Evolutionary conservation across 371 early-diverging fungal species (phyloP).

Genomic region (Rhizopus stolonifer): DNA sequence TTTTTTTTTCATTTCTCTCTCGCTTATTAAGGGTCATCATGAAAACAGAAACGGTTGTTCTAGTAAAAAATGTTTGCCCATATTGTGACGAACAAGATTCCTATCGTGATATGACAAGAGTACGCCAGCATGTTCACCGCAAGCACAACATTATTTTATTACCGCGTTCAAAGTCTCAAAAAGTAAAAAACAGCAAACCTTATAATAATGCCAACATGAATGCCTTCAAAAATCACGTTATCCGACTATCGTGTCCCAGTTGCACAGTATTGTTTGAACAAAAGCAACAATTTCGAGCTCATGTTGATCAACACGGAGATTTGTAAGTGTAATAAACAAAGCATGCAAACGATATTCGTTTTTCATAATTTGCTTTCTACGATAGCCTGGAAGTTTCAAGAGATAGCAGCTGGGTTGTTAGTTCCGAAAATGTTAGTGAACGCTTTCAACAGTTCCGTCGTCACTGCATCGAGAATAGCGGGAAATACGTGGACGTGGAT

Average conservation of each 20-base stretch:
- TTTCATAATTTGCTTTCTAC: slow-evolving; percentile 6
- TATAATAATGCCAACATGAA: slow-evolving; percentile 1
- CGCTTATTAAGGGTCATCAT: background rate
- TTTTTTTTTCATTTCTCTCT: slow-evolving; percentile 4
- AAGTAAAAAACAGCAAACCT: slow-evolving; percentile 2
- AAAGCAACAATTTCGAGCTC: slow-evolving; percentile 5
- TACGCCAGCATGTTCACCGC: slow-evolving; percentile 7
- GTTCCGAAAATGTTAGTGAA: slow-evolving; percentile 4
- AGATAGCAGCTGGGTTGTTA: slow-evolving; percentile 4
- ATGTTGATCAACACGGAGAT: background rate
- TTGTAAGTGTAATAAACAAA: slow-evolving; percentile 3
- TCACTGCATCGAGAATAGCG: slow-evolving; percentile 6
- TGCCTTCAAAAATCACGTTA: slow-evolving; percentile 4
- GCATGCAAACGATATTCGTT: slow-evolving; percentile 1
- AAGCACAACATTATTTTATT: slow-evolving; percentile 6
- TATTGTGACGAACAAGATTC: slow-evolving; percentile 7
- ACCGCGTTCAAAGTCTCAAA: slow-evolving; percentile 6
- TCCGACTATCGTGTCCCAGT: slow-evolving; percentile 3
- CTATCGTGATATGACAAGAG: slow-evolving; percentile 7
- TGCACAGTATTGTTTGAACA: slow-evolving; percentile 2
- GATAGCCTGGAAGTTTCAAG: slow-evolving; percentile 3
- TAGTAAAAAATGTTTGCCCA: slow-evolving; percentile 6
- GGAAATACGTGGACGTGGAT: slow-evolving; percentile 6
- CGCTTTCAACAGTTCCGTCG: slow-evolving; percentile 5
- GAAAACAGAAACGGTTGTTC: slow-evolving; percentile 2